These are phyloP conservation scores for Coffea canephora DNA, from an alignment of 257 asterid species.

Conservation along the genomic window DNA sequence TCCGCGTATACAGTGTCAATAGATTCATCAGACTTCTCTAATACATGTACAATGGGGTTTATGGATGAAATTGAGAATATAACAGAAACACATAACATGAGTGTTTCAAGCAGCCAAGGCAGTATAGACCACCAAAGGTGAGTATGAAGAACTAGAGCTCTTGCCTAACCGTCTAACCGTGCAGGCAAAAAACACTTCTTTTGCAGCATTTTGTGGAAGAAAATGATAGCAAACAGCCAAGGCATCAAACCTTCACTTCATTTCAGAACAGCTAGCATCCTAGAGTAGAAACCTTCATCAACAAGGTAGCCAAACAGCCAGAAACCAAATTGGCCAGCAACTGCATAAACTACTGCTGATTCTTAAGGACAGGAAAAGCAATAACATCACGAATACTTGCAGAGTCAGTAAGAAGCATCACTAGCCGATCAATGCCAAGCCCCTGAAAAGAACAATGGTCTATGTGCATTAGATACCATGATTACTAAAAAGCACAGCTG, in stretches of 20 bases:
- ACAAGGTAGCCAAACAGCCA: not conserved
- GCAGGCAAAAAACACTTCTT: not conserved
- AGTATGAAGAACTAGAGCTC: not conserved
- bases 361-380: constrained; percentile 87
- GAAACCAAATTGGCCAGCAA: not conserved
- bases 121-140: not conserved
- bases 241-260: not conserved
- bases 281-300: not conserved
- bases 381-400: constrained; percentile 89
- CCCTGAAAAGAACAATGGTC: constrained; percentile 52
- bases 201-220: not conserved
- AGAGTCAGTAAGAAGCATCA: constrained; percentile 79
- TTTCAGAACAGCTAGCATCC: not conserved
- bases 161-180: not conserved
- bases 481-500: not conserved
- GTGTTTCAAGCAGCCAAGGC: not conserved
- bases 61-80: not conserved
- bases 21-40: not conserved
- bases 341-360: constrained; percentile 38
- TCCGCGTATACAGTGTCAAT: not conserved
- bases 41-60: not conserved
- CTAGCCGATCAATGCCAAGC: constrained; percentile 91
- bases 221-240: not conserved
- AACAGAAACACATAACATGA: not conserved
- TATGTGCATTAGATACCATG: not conserved